Evolutionary conservation across 805 yeast genomes (phyloP).

Genomic region (Kazachstania bromeliacearum): DNA sequence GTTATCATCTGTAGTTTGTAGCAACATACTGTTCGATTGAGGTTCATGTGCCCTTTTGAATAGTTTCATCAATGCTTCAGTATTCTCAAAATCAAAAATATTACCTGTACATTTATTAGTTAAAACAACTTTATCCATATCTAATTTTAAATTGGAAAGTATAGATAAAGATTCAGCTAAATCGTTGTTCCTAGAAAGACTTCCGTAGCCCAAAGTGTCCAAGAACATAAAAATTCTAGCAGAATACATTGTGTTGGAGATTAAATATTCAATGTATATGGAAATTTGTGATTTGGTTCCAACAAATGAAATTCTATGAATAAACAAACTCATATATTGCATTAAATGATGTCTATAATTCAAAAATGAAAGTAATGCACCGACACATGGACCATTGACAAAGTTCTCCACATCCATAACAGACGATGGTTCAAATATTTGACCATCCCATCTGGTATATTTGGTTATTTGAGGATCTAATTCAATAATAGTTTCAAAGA

Average conservation of each 20-base stretch:
- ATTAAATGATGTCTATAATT: slow-evolving; percentile 51
- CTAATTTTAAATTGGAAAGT: slow-evolving; percentile 13
- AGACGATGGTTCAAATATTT: slow-evolving; percentile 29
- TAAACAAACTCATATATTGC: slow-evolving; percentile 60
- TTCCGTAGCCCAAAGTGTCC: slow-evolving; percentile 56
- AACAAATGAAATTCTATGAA: slow-evolving; percentile 47
- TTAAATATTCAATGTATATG: slow-evolving; percentile 42
- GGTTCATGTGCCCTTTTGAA: slow-evolving; percentile 9
- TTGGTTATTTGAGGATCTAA: slow-evolving; percentile 47
- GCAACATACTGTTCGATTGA: neutral
- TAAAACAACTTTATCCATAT: slow-evolving; percentile 32
- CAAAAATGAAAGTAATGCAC: slow-evolving; percentile 53
- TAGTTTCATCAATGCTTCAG: slow-evolving; percentile 31
- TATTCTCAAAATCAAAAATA: slow-evolving; percentile 36
- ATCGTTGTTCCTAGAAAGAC: slow-evolving; percentile 29
- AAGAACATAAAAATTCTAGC: slow-evolving; percentile 61
- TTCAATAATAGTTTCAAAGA: slow-evolving; percentile 43
- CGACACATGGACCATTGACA: slow-evolving; percentile 30
- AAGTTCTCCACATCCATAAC: slow-evolving; percentile 31
- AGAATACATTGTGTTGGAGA: slow-evolving; percentile 46
- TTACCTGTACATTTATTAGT: slow-evolving; percentile 20
- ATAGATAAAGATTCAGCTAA: slow-evolving; percentile 28
- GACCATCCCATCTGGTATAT: slow-evolving; percentile 46
- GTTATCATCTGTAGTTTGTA: neutral
- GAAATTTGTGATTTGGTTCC: slow-evolving; percentile 38